These are phyloP conservation scores for Ceratobasidium theobromae DNA, from an alignment of 1,284 basidiomycete genomes.

Conservation along the genomic window DNA sequence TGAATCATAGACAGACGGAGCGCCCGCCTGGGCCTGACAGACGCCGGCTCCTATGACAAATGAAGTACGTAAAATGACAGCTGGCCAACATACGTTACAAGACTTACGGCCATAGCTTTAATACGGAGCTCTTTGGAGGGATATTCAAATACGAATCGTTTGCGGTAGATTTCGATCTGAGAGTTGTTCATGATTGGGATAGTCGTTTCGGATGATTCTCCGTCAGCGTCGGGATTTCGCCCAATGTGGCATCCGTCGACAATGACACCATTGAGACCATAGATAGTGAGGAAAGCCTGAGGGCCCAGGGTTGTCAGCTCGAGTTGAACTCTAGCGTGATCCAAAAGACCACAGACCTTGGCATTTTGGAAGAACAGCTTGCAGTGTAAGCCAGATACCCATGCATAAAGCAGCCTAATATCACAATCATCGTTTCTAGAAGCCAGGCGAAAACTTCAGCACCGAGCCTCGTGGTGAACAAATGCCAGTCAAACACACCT, in stretches of 20 bases:
- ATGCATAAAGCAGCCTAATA: conserved; percentile 65
- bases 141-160: conserved; percentile 67
- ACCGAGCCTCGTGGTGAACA: conserved; percentile 24
- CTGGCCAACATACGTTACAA: background rate
- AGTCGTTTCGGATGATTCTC: conserved; percentile 50
- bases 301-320: background rate
- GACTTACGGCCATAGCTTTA: conserved; percentile 32
- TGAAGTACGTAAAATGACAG: conserved; percentile 9
- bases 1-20: conserved; percentile 72
- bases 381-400: conserved; percentile 62
- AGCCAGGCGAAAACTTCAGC: background rate
- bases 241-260: conserved; percentile 55
- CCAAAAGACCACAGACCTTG: conserved; percentile 50
- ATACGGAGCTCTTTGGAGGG: conserved; percentile 68
- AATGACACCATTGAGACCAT: conserved; percentile 57
- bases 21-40: conserved; percentile 47
- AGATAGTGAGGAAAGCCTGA: conserved; percentile 65
- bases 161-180: conserved; percentile 64
- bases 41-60: conserved; percentile 35
- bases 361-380: conserved; percentile 64
- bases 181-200: conserved; percentile 64
- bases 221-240: conserved; percentile 34
- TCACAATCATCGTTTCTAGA: conserved; percentile 50
- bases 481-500: conserved; percentile 47
- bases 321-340: background rate